phyloP scores from a whole-genome alignment of 2,329 filamentous ascomycete genomes.

The Sporothrix globosa region DNA sequence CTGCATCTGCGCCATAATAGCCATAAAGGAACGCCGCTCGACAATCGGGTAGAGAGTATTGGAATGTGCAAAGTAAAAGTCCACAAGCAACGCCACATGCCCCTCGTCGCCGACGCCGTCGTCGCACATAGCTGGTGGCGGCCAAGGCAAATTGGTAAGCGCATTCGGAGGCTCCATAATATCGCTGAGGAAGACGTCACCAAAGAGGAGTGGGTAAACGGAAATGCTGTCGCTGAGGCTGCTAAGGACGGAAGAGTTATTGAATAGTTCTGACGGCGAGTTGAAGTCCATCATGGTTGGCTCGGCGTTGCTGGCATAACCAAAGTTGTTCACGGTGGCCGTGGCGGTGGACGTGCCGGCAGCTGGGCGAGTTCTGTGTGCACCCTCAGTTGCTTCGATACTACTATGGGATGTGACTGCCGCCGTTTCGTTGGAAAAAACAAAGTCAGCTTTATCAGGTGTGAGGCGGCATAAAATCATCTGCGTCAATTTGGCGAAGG shows the following conservation, averaged over 20 bases:
- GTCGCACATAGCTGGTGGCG: conserved; percentile 10
- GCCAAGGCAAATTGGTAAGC: conserved; percentile 33
- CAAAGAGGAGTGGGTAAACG: conserved; percentile 41
- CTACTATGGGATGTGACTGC: not conserved
- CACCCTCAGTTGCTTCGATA: conserved; percentile 12
- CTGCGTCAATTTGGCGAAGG: conserved; percentile 51
- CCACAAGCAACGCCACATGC: conserved; percentile 43
- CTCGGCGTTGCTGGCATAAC: conserved; percentile 18
- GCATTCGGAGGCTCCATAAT: conserved; percentile 30
- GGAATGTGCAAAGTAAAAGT: conserved; percentile 53
- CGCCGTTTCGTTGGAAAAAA: conserved; percentile 40
- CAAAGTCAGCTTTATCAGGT: conserved; percentile 50
- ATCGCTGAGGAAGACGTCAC: conserved; percentile 41
- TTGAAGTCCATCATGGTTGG: conserved; percentile 38
- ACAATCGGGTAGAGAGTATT: conserved; percentile 54
- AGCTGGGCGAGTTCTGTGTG: not conserved
- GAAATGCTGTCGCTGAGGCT: conserved; percentile 39
- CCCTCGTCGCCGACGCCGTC: conserved; percentile 36
- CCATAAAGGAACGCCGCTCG: conserved; percentile 43
- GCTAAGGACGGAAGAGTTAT: conserved; percentile 36
- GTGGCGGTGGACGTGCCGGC: conserved; percentile 27
- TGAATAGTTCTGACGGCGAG: conserved; percentile 39
- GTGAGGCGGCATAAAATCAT: conserved; percentile 48
- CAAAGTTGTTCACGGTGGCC: not conserved
- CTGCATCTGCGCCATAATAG: conserved; percentile 42